Evolutionary conservation across 192 early-diverging fungal genomes (phyloP), one percentile per base, ranked within the genome.

Genomic region (Mortierella hygrophila): DNA sequence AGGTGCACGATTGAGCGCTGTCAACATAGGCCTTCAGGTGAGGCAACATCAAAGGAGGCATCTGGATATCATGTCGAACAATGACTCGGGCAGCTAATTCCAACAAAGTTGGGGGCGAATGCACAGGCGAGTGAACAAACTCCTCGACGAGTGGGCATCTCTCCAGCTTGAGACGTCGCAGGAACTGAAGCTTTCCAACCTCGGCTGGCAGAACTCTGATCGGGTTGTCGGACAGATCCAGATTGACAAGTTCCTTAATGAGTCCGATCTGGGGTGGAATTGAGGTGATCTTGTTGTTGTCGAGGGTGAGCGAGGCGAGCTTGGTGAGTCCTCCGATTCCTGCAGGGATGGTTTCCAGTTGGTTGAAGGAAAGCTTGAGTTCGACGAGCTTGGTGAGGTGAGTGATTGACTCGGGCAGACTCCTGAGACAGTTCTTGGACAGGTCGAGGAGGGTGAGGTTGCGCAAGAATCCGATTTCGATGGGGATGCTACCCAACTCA

Each of bases 1-100:
- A 96, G 10, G 93, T 89, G 83, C 97, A 97, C 29, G 78, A 73
- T 29, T 90, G 81, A 0, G 90, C 90, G 20, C 89, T 91, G 9
- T 88, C 87, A 40, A 97, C 77, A 82, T 96, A 97, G 26, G 84
- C 83, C 80, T 93, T 92, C 32, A 97, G 57, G 46, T 96, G 88
- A 18, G 86, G 85, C 6, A 90, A 82, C 13, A 91, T 79, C 71
- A 88, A 72, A 16, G 87, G 46, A 18, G 92, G 91, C 65, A 96
- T 83, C 7, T 91, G 88, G 18, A 95, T 75, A 54, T 95, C 89
- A 11, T 93, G 88, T n/a, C 94, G 91, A 10, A 95, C 92, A 68
- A 97, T 91, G 26, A 92, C 90, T 54, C 97, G 89, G 2, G 96
- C 96, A 32, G 95, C 93, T 8, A 96, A 83, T 83, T 97, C 97